Percentiles rank a stretch among this genome's conserved stretches.
These are phyloP conservation scores for Metschnikowia matae DNA, from an alignment of 805 yeast genomes.

Conservation along the genomic window DNA sequence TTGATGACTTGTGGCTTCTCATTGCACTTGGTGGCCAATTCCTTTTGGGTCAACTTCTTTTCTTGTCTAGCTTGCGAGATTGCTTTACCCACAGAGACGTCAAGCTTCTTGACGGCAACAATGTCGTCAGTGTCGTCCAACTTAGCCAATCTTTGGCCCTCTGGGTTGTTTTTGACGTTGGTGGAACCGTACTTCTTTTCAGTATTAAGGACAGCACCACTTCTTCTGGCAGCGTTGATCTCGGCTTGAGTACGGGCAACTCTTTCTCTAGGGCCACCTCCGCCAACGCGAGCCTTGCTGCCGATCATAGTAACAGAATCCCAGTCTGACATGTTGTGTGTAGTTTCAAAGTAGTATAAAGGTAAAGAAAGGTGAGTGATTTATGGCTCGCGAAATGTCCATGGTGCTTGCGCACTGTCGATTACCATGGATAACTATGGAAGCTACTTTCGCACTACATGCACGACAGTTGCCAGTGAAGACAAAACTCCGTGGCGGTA, in stretches of 20 bases:
- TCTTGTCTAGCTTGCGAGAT: constrained; percentile 83
- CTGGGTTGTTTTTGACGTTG: constrained; percentile 65
- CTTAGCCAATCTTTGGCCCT: constrained; percentile 92
- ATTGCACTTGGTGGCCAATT: constrained; percentile 89
- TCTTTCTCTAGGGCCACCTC: constrained; percentile 78
- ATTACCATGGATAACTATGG: constrained; percentile 4
- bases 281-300: constrained; percentile 80
- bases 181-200: constrained; percentile 82
- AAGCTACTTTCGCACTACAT: constrained; percentile 3
- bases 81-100: constrained; percentile 78
- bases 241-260: constrained; percentile 78
- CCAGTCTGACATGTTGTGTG: constrained; percentile 64
- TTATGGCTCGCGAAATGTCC: not conserved
- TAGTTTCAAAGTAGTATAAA: not conserved
- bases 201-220: constrained; percentile 82
- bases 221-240: constrained; percentile 90
- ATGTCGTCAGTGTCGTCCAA: constrained; percentile 92
- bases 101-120: constrained; percentile 87
- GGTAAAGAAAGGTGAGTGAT: not conserved
- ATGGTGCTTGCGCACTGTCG: constrained; percentile 4
- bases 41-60: constrained; percentile 89
- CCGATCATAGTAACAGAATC: constrained; percentile 88
- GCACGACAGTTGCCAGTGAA: not conserved
- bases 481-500: too few relatives aligned
- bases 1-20: constrained; percentile 94